Evolutionary conservation across 1,139 yeast species (phyloP), one percentile per base, ranked within the genome.

Genomic region (Yamadazyma buinensis): DNA sequence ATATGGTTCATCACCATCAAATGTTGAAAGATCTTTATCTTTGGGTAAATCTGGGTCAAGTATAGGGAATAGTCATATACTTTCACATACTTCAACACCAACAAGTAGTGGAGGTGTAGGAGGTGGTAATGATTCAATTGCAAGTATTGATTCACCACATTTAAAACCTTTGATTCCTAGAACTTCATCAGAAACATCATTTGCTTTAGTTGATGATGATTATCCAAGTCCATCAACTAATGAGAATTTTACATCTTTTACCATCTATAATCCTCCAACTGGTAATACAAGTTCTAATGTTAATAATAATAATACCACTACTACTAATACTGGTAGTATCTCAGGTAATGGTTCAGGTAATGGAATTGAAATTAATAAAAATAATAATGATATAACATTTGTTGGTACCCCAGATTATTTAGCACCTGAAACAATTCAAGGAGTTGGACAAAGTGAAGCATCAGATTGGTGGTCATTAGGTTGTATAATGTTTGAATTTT

Each of bases 381-480:
- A 7, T 8, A 29, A 11, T 21, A 24, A 15, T 14, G 33, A 30
- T 19, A 44, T 63, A 33, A 77, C 74, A 44, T 90, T 92, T 52
- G 95, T 88, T 24, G 99, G 99, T 0, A 94, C 99, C 0, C 98
- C 99, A 0, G 99, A 94, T 54, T 94, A 94, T 57, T 72, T 94
- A 27, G 95, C 99, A 0, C 99, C 99, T 0, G 99, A 94, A 54
- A 90, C 97, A 0, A 87, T 94, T 43, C 68, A 75, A 31, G 97
- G 97, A 22, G 70, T 72, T 6, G 86, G 87, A 0, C 97, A 92
- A 55, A 87, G 82, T 43, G 92, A 82, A 47, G 76, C 83, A 29
- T 81, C 95, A 25, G 99, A 94, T 64, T 94, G 98, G 98, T 94
- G 98, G 98, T 86, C 97, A 2, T 75, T 90, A 29, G 99, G 99